Conservation (phyloP, 2,329 filamentous ascomycete genomes). For the Thermoascus crustaceus region DNA sequence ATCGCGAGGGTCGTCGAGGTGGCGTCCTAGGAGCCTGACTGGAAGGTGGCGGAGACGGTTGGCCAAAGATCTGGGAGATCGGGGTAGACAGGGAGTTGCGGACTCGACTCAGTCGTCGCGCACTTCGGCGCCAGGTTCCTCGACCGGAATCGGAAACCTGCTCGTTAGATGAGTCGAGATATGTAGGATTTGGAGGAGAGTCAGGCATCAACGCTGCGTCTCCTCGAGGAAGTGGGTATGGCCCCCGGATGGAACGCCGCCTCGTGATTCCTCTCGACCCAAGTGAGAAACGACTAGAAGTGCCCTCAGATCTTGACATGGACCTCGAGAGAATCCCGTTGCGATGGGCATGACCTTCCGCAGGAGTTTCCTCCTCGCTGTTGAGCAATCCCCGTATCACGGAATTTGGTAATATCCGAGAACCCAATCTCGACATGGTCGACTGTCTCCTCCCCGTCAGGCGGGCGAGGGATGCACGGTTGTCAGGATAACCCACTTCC, state of each 20-base stretch:
- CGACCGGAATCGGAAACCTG: conserved; percentile 21
- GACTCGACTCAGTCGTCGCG: conserved; percentile 34
- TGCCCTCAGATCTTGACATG: conserved; percentile 25
- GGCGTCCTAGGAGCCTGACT: conserved; percentile 18
- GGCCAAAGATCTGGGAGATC: conserved; percentile 38
- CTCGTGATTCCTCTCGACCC: conserved; percentile 32
- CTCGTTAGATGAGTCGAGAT: conserved; percentile 19
- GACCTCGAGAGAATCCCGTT: conserved; percentile 34
- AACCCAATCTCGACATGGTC: conserved; percentile 41
- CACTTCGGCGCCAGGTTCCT: conserved; percentile 32
- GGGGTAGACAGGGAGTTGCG: conserved; percentile 37
- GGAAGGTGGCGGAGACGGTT: conserved; percentile 20
- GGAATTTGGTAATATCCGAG: conserved; percentile 40
- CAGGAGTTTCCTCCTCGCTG: conserved; percentile 39
- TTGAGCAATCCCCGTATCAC: conserved; percentile 37
- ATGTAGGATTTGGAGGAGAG: conserved; percentile 17
- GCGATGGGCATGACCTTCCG: conserved; percentile 38
- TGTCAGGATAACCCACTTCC: conserved; percentile 23
- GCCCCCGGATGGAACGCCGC: conserved; percentile 31
- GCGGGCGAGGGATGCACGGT: conserved; percentile 24
- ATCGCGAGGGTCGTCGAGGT: conserved; percentile 21
- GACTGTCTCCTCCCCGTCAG: conserved; percentile 36
- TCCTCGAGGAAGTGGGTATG: conserved; percentile 32
- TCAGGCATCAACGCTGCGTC: conserved; percentile 26
- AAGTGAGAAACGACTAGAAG: conserved; percentile 30